Percentiles rank a stretch among this genome's conserved stretches.
Conservation (phyloP, 2,329 filamentous ascomycete genomes). For the Sclerotinia subarctica region DNA sequence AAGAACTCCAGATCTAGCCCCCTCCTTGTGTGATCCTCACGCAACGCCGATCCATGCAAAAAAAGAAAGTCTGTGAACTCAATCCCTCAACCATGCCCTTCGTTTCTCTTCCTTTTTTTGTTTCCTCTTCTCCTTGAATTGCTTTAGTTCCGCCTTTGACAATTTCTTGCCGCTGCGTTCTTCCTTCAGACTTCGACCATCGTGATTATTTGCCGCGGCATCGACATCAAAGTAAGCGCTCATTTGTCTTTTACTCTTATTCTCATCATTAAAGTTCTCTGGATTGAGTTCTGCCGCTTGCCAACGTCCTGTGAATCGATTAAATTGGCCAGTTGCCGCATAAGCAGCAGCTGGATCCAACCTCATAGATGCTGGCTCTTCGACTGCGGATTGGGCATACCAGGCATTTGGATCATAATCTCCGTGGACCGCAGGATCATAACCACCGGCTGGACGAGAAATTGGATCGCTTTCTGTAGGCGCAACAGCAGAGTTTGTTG, state of each 20-base stretch:
- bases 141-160: conserved; percentile 80
- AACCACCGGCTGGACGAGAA: conserved; percentile 62
- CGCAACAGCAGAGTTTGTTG: conserved; percentile 33
- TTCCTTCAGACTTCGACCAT: conserved; percentile 86
- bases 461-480: conserved; percentile 31
- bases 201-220: conserved; percentile 84
- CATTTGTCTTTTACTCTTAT: conserved; percentile 85
- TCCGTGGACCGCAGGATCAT: conserved; percentile 94
- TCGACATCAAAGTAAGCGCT: conserved; percentile 95
- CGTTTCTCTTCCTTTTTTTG: conserved; percentile 94
- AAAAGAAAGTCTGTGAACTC: background rate
- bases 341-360: conserved; percentile 53
- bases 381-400: conserved; percentile 66
- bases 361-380: conserved; percentile 38
- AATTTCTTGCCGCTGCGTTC: conserved; percentile 84
- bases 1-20: conserved; percentile 8
- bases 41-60: conserved; percentile 10
- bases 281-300: conserved; percentile 65
- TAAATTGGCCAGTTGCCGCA: conserved; percentile 73
- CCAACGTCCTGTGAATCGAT: conserved; percentile 83
- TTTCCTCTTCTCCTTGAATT: conserved; percentile 84
- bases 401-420: conserved; percentile 95
- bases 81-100: conserved; percentile 68
- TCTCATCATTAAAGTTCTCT: conserved; percentile 79
- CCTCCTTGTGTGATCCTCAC: background rate